Evolutionary conservation across 75 land plant genomes (phyloP).

Genomic region (Larix kaempferi): DNA sequence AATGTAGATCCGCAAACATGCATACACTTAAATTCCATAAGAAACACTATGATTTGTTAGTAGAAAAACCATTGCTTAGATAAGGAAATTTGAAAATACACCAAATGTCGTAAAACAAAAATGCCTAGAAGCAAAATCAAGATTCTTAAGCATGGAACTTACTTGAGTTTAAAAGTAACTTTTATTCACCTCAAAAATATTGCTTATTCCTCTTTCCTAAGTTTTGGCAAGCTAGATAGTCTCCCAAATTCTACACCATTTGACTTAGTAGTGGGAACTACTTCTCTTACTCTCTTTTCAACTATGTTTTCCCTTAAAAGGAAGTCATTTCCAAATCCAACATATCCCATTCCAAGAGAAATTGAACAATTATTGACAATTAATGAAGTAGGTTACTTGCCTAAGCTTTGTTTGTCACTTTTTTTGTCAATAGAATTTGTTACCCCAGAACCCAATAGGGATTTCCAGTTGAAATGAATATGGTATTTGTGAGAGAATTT

Average conservation of each 20-base stretch:
- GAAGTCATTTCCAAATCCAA: background rate
- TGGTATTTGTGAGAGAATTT: too few species aligned
- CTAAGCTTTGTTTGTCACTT: background rate
- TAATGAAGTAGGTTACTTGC: background rate
- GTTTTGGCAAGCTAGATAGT: background rate
- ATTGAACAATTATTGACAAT: background rate
- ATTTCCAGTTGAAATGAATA: background rate
- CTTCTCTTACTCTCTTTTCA: background rate
- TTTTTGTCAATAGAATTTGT: background rate
- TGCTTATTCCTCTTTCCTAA: background rate
- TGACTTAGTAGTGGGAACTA: background rate
- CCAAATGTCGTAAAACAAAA: background rate
- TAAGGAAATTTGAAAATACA: background rate
- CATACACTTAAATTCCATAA: background rate
- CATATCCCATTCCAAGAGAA: background rate
- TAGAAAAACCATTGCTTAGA: background rate
- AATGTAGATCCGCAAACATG: background rate
- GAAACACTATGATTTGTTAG: background rate
- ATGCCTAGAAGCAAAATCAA: background rate
- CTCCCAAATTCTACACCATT: background rate
- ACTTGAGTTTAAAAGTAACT: background rate
- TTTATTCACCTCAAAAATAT: background rate
- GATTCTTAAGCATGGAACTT: background rate
- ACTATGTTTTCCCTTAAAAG: background rate
- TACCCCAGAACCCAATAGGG: background rate